These are phyloP conservation scores for Fusarium tanahbumbuense DNA, from an alignment of 2,329 filamentous ascomycete species.

Conservation along the genomic window DNA sequence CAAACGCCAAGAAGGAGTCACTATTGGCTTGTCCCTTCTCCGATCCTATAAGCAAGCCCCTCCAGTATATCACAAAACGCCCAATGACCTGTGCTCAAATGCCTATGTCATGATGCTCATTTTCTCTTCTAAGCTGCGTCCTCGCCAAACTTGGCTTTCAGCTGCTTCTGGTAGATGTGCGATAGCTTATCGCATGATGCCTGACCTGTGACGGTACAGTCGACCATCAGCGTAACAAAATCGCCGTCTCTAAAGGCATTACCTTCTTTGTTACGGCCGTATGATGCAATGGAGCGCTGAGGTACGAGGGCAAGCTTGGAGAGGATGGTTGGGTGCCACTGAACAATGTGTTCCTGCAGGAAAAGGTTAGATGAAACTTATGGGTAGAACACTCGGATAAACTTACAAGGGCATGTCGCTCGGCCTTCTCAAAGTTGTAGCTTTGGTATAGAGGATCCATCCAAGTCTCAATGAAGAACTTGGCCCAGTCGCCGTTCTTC, in stretches of 20 bases:
- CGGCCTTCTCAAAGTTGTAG: slow-evolving; percentile 97
- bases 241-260: slow-evolving; percentile 84
- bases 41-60: slow-evolving; percentile 8
- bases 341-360: slow-evolving; percentile 81
- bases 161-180: slow-evolving; percentile 60
- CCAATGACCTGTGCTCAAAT: slow-evolving; percentile 27
- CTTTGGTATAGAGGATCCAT: slow-evolving; percentile 92
- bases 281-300: slow-evolving; percentile 85
- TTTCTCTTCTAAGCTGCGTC: slow-evolving; percentile 3
- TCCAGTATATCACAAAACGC: slow-evolving; percentile 34
- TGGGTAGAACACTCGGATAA: too few relatives aligned
- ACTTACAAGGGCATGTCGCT: slow-evolving; percentile 87
- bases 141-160: slow-evolving; percentile 56
- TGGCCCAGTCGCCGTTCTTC: slow-evolving; percentile 87
- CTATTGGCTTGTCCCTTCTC: slow-evolving; percentile 19
- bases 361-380: slow-evolving; percentile 27
- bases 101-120: slow-evolving; percentile 27
- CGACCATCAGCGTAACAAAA: slow-evolving; percentile 81
- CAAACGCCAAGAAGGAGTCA: slow-evolving; percentile 28
- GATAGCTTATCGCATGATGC: slow-evolving; percentile 80
- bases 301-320: slow-evolving; percentile 91
- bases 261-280: slow-evolving; percentile 68
- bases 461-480: slow-evolving; percentile 94
- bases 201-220: slow-evolving; percentile 70
- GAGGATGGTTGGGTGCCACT: slow-evolving; percentile 97